phyloP scores from a whole-genome alignment of 768 basidiomycete species.

The Amanita brunnescens region DNA sequence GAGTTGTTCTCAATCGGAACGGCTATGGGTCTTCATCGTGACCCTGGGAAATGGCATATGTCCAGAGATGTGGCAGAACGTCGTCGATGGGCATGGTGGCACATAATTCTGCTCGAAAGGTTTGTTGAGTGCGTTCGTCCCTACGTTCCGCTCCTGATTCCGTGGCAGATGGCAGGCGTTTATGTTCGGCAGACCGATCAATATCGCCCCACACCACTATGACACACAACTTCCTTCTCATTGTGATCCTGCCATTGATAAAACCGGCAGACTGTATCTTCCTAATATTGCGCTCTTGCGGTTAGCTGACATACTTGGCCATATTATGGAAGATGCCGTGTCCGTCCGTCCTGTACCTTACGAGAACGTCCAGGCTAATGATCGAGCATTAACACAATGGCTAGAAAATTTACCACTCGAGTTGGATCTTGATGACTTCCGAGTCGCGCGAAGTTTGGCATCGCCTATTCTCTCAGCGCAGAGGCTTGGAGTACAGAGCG shows the following conservation, averaged over 20 bases:
- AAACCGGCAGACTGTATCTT: slow-evolving; percentile 56
- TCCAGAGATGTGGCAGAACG: slow-evolving; percentile 63
- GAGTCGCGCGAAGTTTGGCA: slow-evolving; percentile 62
- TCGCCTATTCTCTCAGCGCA: slow-evolving; percentile 50
- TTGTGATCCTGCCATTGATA: slow-evolving; percentile 55
- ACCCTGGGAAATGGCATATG: slow-evolving; percentile 75
- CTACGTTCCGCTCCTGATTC: slow-evolving; percentile 6
- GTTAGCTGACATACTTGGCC: slow-evolving; percentile 70
- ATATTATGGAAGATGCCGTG: slow-evolving; percentile 80
- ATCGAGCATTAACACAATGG: slow-evolving; percentile 65
- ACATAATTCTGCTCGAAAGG: slow-evolving; percentile 75
- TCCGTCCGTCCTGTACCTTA: slow-evolving; percentile 76
- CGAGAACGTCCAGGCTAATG: slow-evolving; percentile 63
- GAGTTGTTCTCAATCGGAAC: slow-evolving; percentile 67
- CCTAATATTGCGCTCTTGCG: slow-evolving; percentile 70
- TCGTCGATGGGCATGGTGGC: slow-evolving; percentile 88
- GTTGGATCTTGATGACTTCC: slow-evolving; percentile 69
- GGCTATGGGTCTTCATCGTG: slow-evolving; percentile 81
- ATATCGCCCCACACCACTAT: slow-evolving; percentile 74
- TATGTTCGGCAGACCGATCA: slow-evolving; percentile 73
- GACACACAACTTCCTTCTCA: slow-evolving; percentile 71
- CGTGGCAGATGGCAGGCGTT: slow-evolving; percentile 74
- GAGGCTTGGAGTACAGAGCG: slow-evolving; percentile 71
- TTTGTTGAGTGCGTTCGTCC: slow-evolving; percentile 16
- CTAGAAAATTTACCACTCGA: slow-evolving; percentile 69